Evolutionary conservation across 2,329 filamentous ascomycete genomes (phyloP), one percentile per base, ranked within the genome.

Genomic region (Pseudocercospora crystallina): DNA sequence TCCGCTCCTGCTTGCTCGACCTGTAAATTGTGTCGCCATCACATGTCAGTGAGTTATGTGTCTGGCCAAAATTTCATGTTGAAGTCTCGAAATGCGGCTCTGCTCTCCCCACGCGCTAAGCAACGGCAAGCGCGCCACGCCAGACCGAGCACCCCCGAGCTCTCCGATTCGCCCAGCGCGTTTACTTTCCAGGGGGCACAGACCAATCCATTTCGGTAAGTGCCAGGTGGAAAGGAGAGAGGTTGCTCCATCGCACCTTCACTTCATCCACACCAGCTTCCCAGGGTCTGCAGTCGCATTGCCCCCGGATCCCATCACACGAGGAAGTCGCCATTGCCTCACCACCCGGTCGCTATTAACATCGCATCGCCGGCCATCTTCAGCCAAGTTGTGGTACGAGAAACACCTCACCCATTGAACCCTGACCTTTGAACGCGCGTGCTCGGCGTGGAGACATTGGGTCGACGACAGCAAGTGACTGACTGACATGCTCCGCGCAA

Each of bases 171-270:
- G 43, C 15, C 20, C 7, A 3, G 3, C 4, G 3, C 43, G 47
- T 11, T 43, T 33, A 9, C 38, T 33, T 30, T 40, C 40, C 32
- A 43, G 31, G 30, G 43, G 12, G 42, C 34, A 43, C 39, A 46
- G 51, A 47, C 51, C 29, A 34, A 41, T 32, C 47, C 51, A 51
- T 43, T 52, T 55, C 49, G 53, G 53, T 56, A 53, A 56, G 53
- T 52, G 53, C 53, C 44, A 43, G 36, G 40, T 53, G 53, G 49
- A 56, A 56, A 54, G 53, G 53, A 52, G 53, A 52, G 49, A 42
- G 32, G 30, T 32, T 11, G 34, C 35, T 36, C 35, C 40, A 49
- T 48, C 44, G 43, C 43, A 46, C 35, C 46, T 53, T 42, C 50
- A 45, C 38, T 26, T 26, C 31, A 40, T 42, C 37, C 45, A 12